Conservation (phyloP, 2,329 filamentous ascomycete species). For the Allantophomopsis lycopodina region DNA sequence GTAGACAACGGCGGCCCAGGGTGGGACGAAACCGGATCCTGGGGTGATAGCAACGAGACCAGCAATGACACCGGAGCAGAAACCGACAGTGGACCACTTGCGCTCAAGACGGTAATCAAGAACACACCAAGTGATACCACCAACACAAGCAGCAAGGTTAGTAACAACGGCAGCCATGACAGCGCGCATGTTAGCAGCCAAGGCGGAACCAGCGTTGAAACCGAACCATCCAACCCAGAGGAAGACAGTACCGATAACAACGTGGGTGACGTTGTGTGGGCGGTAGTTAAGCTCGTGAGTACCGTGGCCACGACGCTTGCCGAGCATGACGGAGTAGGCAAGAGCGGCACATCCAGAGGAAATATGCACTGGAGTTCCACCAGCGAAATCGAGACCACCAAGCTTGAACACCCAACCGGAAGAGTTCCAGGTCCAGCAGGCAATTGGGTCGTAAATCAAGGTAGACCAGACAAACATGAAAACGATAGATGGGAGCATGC, state of each 20-base stretch:
- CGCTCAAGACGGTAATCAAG: constrained; percentile 79
- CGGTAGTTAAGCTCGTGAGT: constrained; percentile 85
- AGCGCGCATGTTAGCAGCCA: constrained; percentile 69
- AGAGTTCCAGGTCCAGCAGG: constrained; percentile 90
- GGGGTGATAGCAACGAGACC: constrained; percentile 83
- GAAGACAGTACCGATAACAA: constrained; percentile 85
- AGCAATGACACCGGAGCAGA: constrained; percentile 82
- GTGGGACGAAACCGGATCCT: constrained; percentile 70
- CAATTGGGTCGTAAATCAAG: constrained; percentile 81
- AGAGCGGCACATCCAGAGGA: constrained; percentile 70
- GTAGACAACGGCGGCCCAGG: constrained; percentile 72
- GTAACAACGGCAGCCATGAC: constrained; percentile 81
- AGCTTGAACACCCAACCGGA: constrained; percentile 67
- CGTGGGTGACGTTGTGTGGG: constrained; percentile 85
- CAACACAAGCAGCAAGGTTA: constrained; percentile 71
- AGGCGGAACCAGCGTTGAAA: constrained; percentile 79
- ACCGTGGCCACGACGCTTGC: constrained; percentile 56
- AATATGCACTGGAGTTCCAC: constrained; percentile 84
- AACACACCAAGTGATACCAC: constrained; percentile 80
- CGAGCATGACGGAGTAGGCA: constrained; percentile 84
- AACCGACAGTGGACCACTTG: constrained; percentile 88
- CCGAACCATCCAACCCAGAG: constrained; percentile 95
- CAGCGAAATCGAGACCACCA: constrained; percentile 78
- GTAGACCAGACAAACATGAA: constrained; percentile 94
- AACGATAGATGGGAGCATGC: constrained; percentile 76